Base-by-base conservation (phyloP, 1,284 basidiomycete species). In the Peniophora sp. region DNA sequence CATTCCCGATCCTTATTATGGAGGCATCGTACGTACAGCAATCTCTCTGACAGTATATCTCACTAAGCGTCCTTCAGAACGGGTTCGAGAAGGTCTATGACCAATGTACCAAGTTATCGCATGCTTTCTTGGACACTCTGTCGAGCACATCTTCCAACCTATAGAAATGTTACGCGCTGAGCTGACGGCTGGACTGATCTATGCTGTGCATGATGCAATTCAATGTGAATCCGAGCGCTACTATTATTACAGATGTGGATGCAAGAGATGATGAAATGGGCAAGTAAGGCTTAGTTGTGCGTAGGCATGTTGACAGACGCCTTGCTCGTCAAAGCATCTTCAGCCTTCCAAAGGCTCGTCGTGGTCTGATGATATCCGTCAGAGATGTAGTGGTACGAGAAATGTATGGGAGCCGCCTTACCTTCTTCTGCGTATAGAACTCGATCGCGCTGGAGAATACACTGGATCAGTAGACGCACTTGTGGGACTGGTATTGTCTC, bases 351-450 rank as follows among this genome's bases (percentile, higher is more conserved):
- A 22, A 92, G 74, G 53, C 85, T 85, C 1, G 89, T 92, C 5
- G 77, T 88, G 3, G 89, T 92, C 88, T 88, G 56, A 45, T 19
- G 41, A 47, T 16, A 47, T 35, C 27, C 12, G 27, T 32, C n/a
- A 41, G 38, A 20, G 5, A 41, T 41, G 19, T 41, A n/a, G n/a
- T 17, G 38, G 38, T 5, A 20, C 38, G 16, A 6, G n/a, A 10
- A 14, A 11, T 32, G 19, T 20, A 27, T n/a, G 27, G 27, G 47
- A 9, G 22, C 1, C 48, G 1, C 49, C 59, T 46, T 59, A 82
- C 85, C 79, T 91, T 91, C 65, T 87, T 89, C 67, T 92, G 89
- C 3, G 92, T 95, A 65, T 92, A 95, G 69, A 95, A 95, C 65
- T 89, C 89, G 67, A 94, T 77, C 19, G 88, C 91, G 56, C 87